These are phyloP conservation scores for Amoebophrya sp. DNA, from an alignment of 169 alveolate genomes.

Conservation along the genomic window DNA sequence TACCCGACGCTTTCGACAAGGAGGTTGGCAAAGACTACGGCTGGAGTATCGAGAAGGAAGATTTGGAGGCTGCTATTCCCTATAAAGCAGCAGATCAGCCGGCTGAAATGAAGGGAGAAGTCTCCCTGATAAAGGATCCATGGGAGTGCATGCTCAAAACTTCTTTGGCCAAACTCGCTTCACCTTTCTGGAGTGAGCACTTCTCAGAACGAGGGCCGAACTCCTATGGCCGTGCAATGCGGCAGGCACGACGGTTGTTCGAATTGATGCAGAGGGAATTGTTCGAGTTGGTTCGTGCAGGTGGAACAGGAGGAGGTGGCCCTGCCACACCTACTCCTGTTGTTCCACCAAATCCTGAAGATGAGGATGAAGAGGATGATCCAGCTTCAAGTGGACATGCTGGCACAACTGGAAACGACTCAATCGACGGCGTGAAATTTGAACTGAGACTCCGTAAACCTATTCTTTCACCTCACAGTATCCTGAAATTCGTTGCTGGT, in stretches of 20 bases:
- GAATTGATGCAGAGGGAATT: not conserved
- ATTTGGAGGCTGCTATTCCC: not conserved
- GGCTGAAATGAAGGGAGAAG: constrained; percentile 20
- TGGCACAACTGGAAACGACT: not conserved
- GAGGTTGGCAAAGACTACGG: not conserved
- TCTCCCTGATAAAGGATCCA: not conserved
- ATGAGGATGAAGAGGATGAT: not conserved
- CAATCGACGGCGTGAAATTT: too few relatives aligned
- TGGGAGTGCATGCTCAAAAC: not conserved
- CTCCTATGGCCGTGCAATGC: not conserved
- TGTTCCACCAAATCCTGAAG: not conserved
- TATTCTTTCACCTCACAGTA: too few relatives aligned
- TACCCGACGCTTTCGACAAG: constrained; percentile 1
- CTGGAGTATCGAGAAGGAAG: not conserved
- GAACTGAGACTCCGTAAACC: too few relatives aligned
- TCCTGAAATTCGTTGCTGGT: too few relatives aligned
- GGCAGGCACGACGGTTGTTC: not conserved
- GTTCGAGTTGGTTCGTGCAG: not conserved
- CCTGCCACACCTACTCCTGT: not conserved
- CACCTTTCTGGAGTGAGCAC: not conserved
- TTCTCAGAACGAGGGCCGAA: not conserved
- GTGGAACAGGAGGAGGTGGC: not conserved
- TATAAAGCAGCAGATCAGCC: not conserved
- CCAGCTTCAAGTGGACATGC: not conserved
- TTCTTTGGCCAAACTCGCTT: not conserved